A percentile compares a stretch with the other conserved stretches of the same genome.
Evolutionary conservation across 2,329 filamentous ascomycete genomes (phyloP).

Genomic region (Clarireedia homoeocarpa): DNA sequence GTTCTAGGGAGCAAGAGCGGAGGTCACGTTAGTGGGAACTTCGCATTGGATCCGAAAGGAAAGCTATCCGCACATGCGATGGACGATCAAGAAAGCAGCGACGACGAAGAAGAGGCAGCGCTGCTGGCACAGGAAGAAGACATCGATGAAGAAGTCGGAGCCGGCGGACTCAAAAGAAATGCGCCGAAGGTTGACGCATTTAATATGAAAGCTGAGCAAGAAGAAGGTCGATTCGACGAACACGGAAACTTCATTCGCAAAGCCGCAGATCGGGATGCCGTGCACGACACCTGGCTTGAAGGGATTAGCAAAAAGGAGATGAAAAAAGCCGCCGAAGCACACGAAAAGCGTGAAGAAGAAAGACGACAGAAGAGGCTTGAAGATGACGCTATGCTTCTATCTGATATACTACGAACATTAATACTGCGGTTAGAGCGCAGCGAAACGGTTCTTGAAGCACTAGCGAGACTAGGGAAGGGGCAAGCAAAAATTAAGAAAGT

Average conservation of each 20-base stretch:
- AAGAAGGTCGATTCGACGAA: slow-evolving; percentile 89
- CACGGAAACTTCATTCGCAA: slow-evolving; percentile 87
- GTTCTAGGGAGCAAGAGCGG: slow-evolving; percentile 66
- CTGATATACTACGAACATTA: slow-evolving; percentile 65
- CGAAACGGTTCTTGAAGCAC: slow-evolving; percentile 82
- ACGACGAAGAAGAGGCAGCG: slow-evolving; percentile 64
- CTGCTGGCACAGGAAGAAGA: slow-evolving; percentile 68
- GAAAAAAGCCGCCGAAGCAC: slow-evolving; percentile 76
- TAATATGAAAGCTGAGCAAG: slow-evolving; percentile 83
- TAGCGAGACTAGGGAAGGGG: slow-evolving; percentile 69
- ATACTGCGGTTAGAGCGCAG: slow-evolving; percentile 68
- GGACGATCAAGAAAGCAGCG: slow-evolving; percentile 40
- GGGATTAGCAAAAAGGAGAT: slow-evolving; percentile 93
- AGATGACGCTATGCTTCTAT: slow-evolving; percentile 67
- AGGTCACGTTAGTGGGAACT: slow-evolving; percentile 53
- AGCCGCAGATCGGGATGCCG: slow-evolving; percentile 78
- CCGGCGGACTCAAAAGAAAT: slow-evolving; percentile 84
- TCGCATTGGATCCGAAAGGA: slow-evolving; percentile 51
- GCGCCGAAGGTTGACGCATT: slow-evolving; percentile 94
- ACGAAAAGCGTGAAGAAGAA: slow-evolving; percentile 76
- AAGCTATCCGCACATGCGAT: slow-evolving; percentile 32
- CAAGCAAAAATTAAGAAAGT: slow-evolving; percentile 52
- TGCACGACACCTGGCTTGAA: slow-evolving; percentile 88
- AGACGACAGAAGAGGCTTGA: slow-evolving; percentile 60
- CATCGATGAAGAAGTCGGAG: slow-evolving; percentile 81